A percentile compares a stretch with the other conserved stretches of the same genome.
Evolutionary conservation across 2,329 filamentous ascomycete genomes (phyloP).

Genomic region (Rasamsonia emersonii): DNA sequence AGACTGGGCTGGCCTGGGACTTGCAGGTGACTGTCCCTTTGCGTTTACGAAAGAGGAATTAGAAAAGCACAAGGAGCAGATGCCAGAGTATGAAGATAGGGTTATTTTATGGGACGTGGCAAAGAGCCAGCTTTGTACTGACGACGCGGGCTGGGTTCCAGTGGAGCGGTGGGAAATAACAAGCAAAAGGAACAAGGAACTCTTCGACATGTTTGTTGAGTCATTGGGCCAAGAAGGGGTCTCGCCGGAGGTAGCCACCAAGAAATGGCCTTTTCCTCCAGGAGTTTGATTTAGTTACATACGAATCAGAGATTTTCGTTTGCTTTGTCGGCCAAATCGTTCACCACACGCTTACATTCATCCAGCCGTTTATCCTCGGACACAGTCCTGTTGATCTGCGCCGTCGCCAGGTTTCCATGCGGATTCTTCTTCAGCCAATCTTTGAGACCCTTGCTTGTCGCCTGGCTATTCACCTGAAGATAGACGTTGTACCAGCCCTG

Average conservation of each 20-base stretch:
- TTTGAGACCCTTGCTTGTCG: conserved; percentile 4
- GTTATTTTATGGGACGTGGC: conserved; percentile 14
- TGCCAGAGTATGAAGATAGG: conserved; percentile 13
- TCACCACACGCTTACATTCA: conserved; percentile 1
- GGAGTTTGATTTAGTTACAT: conserved; percentile 7
- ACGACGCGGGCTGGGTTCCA: conserved; percentile 15
- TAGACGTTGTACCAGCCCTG: conserved; percentile 5
- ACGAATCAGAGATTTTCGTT: conserved; percentile 7
- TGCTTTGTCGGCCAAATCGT: conserved; percentile 3
- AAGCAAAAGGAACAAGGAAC: conserved; percentile 11
- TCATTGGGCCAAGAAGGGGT: conserved; percentile 16
- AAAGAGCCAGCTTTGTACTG: conserved; percentile 15
- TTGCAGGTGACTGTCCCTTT: conserved; percentile 13
- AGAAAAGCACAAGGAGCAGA: conserved; percentile 10
- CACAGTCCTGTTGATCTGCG: conserved; percentile 4
- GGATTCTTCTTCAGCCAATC: conserved; percentile 3
- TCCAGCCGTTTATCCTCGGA: conserved; percentile 1
- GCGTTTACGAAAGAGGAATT: conserved; percentile 10
- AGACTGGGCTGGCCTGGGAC: conserved; percentile 10
- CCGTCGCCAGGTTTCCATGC: conserved; percentile 5
- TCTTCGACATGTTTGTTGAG: conserved; percentile 15
- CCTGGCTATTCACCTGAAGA: conserved; percentile 5
- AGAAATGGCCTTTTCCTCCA: conserved; percentile 17
- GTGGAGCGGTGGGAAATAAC: conserved; percentile 12
- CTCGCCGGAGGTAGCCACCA: conserved; percentile 10